Evolutionary conservation across 2,329 filamentous ascomycete genomes (phyloP).

Genomic region (Didymella pinodella): DNA sequence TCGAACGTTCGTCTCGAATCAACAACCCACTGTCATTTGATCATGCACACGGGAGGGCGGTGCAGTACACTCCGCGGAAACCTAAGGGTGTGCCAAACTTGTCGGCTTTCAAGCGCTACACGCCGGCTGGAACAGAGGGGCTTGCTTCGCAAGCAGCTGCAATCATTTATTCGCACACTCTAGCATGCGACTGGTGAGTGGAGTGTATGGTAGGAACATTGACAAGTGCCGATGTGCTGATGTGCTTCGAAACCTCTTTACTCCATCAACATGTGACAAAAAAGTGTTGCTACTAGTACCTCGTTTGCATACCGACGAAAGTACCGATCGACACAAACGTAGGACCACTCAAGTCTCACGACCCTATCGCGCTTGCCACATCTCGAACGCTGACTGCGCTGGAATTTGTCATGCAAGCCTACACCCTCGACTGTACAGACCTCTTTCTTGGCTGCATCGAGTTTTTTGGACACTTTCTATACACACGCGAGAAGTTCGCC

Average conservation of each 20-base stretch:
- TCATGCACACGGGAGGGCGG: background rate
- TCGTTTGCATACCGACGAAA: background rate
- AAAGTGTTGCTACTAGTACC: too few relatives aligned
- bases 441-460: conserved; percentile 1
- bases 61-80: background rate
- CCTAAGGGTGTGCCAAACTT: background rate
- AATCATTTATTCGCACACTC: background rate
- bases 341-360: background rate
- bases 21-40: background rate
- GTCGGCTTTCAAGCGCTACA: background rate
- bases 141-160: background rate
- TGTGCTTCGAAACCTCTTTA: background rate
- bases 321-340: background rate
- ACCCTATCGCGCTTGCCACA: background rate
- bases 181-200: background rate
- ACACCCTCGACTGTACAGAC: background rate
- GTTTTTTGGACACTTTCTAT: background rate
- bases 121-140: background rate
- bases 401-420: background rate
- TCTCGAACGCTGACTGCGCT: background rate
- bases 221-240: background rate
- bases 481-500: background rate
- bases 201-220: too few relatives aligned
- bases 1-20: background rate
- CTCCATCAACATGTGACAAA: background rate